Evolutionary conservation across 2,329 filamentous ascomycete species (phyloP), one percentile per base, ranked within the genome.

Genomic region (Penicillium italicum): DNA sequence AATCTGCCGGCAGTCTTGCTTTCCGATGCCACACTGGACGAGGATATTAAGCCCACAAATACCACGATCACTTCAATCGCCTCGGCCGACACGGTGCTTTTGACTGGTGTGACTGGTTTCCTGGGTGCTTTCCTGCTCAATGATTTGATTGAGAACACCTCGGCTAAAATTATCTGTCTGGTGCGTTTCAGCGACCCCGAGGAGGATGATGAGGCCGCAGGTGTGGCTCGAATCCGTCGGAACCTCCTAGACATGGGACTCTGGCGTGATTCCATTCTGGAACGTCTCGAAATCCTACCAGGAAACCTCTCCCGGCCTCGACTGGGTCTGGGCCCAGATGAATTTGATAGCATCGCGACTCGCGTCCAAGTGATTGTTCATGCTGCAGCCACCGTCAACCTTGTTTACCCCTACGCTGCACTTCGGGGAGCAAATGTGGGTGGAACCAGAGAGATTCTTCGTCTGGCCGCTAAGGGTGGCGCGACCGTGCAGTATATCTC

Each of bases 361-460:
- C 82, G 85, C 7, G 79, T 90, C 1, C 80, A 92, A 58, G 88
- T 91, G 34, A 87, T 93, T 54, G 79, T 92, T 1, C 89, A 93
- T 68, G 86, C 88, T 34, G 89, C 85, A 26, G 89, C 89, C 5
- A 89, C 86, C 0, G 89, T 93, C 66, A 91, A 91, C 68, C 77
- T 93, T 46, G 88, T 93, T 0, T 92, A 93, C 62, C 89, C 89
- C 0, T 92, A 92, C 62, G 89, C 89, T 40, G 87, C 88, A 0
- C 77, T 93, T 62, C 82, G 88, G 50, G 83, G 81, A 48, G 83
- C 88, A 55, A 93, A 93, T 62, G 86, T 93, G 2, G 84, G 84
- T n/a, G 89, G 89, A n/a, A 91, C 89, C 0, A 78, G 83, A 40
- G 88, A 92, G 68, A 82, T 92, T 37, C 73, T 93, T 49, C 86